Percentiles rank a stretch among this genome's conserved stretches.
Conservation (phyloP, 2,329 filamentous ascomycete species). For the Colletotrichum chrysophilum region DNA sequence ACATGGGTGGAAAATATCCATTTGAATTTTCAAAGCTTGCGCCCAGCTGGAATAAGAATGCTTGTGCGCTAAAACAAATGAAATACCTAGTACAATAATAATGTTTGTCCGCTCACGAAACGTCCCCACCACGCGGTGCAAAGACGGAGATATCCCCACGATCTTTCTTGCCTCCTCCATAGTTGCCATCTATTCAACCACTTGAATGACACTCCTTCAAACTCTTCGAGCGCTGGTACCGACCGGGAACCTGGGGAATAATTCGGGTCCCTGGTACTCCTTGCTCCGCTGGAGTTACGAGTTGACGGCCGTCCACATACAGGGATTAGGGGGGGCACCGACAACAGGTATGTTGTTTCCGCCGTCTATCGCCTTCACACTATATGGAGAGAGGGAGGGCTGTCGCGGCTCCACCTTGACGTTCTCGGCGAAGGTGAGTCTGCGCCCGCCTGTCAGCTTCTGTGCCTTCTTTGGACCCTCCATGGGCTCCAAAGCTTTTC, state of each 20-base stretch:
- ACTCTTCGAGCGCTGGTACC: not conserved
- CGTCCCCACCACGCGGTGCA: not conserved
- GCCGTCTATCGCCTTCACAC: not conserved
- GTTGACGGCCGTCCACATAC: not conserved
- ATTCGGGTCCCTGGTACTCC: not conserved
- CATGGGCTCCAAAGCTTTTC: not conserved
- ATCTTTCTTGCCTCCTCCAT: not conserved
- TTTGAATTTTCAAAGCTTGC: not conserved
- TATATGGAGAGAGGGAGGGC: not conserved
- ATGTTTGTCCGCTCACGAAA: not conserved
- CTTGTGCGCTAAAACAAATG: not conserved
- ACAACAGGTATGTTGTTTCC: not conserved
- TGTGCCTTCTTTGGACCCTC: not conserved
- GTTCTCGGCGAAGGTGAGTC: not conserved
- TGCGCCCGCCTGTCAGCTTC: not conserved
- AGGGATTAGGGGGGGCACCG: not conserved
- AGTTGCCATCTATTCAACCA: not conserved
- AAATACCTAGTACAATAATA: not conserved
- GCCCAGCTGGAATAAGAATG: not conserved
- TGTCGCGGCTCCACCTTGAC: not conserved
- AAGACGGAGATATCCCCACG: not conserved
- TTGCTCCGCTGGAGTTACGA: not conserved
- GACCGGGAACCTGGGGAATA: not conserved
- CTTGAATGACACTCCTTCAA: not conserved
- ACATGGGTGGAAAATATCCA: not conserved